A percentile compares a stretch with the other conserved stretches of the same genome.
phyloP scores from a whole-genome alignment of 108 stramenopile species.

The Cyclostephanos tholiformis region DNA sequence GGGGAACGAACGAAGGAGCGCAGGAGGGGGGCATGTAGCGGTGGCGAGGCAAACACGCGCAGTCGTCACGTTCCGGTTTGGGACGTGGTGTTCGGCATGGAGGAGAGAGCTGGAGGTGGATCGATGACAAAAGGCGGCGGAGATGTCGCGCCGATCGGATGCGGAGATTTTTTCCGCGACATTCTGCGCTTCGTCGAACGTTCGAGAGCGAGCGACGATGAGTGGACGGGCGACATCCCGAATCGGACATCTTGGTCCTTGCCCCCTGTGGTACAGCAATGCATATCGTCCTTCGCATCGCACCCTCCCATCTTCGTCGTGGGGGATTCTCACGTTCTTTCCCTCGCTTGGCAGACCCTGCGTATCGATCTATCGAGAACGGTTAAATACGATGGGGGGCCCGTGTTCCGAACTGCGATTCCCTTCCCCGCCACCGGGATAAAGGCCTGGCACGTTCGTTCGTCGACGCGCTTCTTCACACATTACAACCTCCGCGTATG shows the following conservation, averaged over 20 bases:
- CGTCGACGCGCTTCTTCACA: slow-evolving; percentile 57
- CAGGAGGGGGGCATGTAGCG: neutral
- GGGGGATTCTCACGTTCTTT: slow-evolving; percentile 65
- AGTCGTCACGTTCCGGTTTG: slow-evolving; percentile 50
- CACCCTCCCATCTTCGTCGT: slow-evolving; percentile 50
- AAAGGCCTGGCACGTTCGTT: slow-evolving; percentile 62
- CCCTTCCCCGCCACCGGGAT: slow-evolving; percentile 59
- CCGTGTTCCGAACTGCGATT: slow-evolving; percentile 35
- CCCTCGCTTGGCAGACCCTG: slow-evolving; percentile 65
- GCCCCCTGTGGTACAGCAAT: neutral
- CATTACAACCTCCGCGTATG: slow-evolving; percentile 39
- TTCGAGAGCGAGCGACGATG: neutral
- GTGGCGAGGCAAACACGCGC: neutral
- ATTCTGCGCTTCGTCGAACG: neutral
- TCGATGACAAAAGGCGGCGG: neutral
- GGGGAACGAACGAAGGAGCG: slow-evolving; percentile 57
- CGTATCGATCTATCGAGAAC: slow-evolving; percentile 24
- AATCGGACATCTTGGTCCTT: neutral
- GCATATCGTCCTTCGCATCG: neutral
- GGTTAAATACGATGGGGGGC: neutral
- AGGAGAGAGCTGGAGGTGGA: neutral
- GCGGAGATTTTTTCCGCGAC: neutral
- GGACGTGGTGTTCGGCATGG: slow-evolving; percentile 39
- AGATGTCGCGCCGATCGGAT: neutral
- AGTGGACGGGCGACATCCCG: neutral